These are phyloP conservation scores for Colletotrichum gigasporum DNA, from an alignment of 2,329 filamentous ascomycete genomes.

Conservation along the genomic window DNA sequence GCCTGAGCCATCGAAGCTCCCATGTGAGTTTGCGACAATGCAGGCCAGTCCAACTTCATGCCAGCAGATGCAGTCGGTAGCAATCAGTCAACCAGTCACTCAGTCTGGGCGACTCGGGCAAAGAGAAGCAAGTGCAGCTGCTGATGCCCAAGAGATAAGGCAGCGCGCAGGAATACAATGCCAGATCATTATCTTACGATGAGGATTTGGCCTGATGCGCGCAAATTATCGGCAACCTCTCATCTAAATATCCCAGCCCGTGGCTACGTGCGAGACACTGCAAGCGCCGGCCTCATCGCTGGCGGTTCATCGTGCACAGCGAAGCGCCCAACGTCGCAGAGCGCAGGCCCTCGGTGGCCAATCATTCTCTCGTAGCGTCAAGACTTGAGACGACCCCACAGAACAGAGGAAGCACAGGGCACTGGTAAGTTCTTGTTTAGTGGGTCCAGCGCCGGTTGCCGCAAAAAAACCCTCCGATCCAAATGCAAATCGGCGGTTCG, in stretches of 20 bases:
- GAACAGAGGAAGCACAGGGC: conserved; percentile 21
- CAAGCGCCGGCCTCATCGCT: conserved; percentile 6
- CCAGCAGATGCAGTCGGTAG: neutral
- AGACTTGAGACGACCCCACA: conserved; percentile 25
- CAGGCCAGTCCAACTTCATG: neutral
- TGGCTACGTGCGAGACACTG: neutral
- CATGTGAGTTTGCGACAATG: conserved; percentile 8
- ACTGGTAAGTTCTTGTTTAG: conserved; percentile 29
- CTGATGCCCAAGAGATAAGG: too few relatives aligned
- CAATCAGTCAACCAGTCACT: neutral
- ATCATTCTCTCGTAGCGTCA: conserved; percentile 24
- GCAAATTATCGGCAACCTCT: neutral
- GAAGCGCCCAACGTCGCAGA: conserved; percentile 27
- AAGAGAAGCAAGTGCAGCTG: too few relatives aligned
- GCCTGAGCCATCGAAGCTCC: neutral
- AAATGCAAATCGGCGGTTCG: conserved; percentile 11
- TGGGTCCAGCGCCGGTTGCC: conserved; percentile 7
- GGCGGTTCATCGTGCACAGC: conserved; percentile 3
- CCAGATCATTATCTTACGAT: neutral
- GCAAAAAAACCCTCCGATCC: conserved; percentile 13
- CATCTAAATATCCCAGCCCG: neutral
- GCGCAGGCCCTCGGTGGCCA: conserved; percentile 19
- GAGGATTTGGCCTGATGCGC: neutral
- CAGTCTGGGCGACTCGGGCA: neutral
- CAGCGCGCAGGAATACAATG: neutral